A percentile compares a stretch with the other conserved stretches of the same genome.
Conservation (phyloP, 306 rosid genomes). For the Corylus heterophylla region DNA sequence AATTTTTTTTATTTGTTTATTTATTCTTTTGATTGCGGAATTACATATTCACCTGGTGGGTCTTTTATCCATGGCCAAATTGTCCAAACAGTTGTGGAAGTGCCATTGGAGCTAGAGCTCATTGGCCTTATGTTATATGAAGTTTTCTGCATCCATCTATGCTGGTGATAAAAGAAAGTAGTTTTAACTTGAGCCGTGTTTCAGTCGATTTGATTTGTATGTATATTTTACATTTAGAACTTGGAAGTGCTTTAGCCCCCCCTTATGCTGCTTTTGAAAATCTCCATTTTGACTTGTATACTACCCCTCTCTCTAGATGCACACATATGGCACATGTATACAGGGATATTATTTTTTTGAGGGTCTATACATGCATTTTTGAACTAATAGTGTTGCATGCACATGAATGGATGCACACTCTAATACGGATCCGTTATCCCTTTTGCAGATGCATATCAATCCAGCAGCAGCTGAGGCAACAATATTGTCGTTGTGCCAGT, state of each 20-base stretch:
- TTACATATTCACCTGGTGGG: not conserved
- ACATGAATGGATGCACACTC: not conserved
- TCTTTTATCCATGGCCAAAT: not conserved
- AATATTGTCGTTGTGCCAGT: constrained; percentile 60
- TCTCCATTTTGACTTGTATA: not conserved
- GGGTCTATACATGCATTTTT: not conserved
- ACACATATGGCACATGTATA: not conserved
- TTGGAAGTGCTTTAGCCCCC: not conserved
- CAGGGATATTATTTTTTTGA: not conserved
- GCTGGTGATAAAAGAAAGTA: too few relatives aligned
- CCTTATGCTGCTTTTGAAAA: not conserved
- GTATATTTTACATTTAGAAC: not conserved
- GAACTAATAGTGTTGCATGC: not conserved
- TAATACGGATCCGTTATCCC: constrained; percentile 18
- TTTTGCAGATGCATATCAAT: constrained; percentile 74
- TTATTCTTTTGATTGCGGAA: not conserved
- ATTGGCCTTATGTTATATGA: not conserved
- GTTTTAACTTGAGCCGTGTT: too few relatives aligned
- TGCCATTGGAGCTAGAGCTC: not conserved
- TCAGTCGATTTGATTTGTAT: too few relatives aligned
- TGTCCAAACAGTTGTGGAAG: not conserved
- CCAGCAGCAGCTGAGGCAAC: constrained; percentile 79
- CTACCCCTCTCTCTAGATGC: not conserved
- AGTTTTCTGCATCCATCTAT: not conserved
- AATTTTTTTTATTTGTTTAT: too few relatives aligned